These are phyloP conservation scores for Penicillium desertorum DNA, from an alignment of 495 filamentous ascomycete species.

Conservation along the genomic window DNA sequence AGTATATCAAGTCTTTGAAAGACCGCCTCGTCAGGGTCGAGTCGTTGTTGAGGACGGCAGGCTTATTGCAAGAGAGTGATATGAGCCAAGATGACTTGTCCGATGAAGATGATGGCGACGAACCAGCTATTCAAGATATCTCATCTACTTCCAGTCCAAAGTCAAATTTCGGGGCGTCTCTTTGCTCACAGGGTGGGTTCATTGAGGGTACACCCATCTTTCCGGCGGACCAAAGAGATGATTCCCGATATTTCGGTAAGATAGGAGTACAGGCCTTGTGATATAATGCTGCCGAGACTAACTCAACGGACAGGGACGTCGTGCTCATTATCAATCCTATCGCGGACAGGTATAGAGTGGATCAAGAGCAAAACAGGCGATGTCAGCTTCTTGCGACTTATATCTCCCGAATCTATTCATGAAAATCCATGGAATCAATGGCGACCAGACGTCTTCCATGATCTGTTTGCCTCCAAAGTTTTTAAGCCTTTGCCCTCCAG, in stretches of 20 bases:
- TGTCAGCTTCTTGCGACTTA: slow-evolving; percentile 78
- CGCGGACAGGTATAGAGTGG: slow-evolving; percentile 94
- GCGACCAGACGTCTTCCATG: slow-evolving; percentile 89
- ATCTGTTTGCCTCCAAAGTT: slow-evolving; percentile 78
- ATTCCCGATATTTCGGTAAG: slow-evolving; percentile 88
- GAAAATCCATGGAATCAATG: slow-evolving; percentile 85
- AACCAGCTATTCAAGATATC: neutral
- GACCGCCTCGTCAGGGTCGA: slow-evolving; percentile 87
- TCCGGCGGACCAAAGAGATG: slow-evolving; percentile 74
- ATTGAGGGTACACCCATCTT: slow-evolving; percentile 47
- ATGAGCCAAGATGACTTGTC: slow-evolving; percentile 66
- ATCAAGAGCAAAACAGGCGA: slow-evolving; percentile 95
- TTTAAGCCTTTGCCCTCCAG: slow-evolving; percentile 78
- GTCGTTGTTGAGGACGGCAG: slow-evolving; percentile 76
- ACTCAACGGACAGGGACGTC: slow-evolving; percentile 64
- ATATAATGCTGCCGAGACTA: slow-evolving; percentile 15
- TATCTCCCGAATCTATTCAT: slow-evolving; percentile 67
- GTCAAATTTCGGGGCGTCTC: slow-evolving; percentile 25
- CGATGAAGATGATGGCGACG: slow-evolving; percentile 40
- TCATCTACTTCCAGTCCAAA: slow-evolving; percentile 18
- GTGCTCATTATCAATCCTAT: slow-evolving; percentile 91
- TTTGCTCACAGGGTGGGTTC: slow-evolving; percentile 41
- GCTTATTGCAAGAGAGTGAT: slow-evolving; percentile 74
- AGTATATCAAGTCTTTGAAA: slow-evolving; percentile 91
- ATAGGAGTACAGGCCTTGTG: neutral